Base-by-base conservation (phyloP, 2,329 filamentous ascomycete species). In the Xylariaceae sp. region DNA sequence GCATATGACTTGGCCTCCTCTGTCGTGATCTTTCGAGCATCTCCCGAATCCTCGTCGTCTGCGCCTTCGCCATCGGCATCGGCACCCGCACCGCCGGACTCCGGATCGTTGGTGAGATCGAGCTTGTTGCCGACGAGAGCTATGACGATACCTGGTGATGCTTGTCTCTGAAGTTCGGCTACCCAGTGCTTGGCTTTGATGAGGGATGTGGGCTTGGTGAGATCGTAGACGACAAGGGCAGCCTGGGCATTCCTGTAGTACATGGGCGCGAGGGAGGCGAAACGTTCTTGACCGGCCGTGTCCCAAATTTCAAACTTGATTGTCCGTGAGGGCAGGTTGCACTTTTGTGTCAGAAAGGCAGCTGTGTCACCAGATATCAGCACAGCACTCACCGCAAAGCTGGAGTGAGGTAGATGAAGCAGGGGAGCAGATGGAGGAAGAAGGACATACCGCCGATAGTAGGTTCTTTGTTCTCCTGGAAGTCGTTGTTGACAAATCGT, bases 171-270 rank as follows among this genome's bases (percentile, higher is more conserved):
- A 46, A 98, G 80, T 71, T 98, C 92, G 45, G 92, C 92, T 45
- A 98, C 91, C 92, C 92, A 98, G 76, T 97, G 92, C 73, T 95
- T 95, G 42, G 93, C 93, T 74, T 98, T 97, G 69, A 89, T 83
- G 58, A 98, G 83, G 38, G 90, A 95, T 40, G 89, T 93, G 35
- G 91, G 87, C 70, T 97, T 97, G 52, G 93, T 98, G 60, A 98
- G 84, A 66, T 98, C 92, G 80, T 97, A 98, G 66, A 97, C 92
- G 52, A 98, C 92, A 57, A 98, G 86, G 12, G 93, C 93, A 54
- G 91, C 90, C 73, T 97, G 92, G 41, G 93, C 93, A 67, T 98
- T 97, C 70, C 92, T 90, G 76, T 97, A 97, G 79, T 98, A 98
- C 93, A 97, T 97, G 60, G 92, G 93, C 42, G 93, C 93, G 50